phyloP scores from a whole-genome alignment of 2,329 filamentous ascomycete genomes.

The Erysiphe pulchra region DNA sequence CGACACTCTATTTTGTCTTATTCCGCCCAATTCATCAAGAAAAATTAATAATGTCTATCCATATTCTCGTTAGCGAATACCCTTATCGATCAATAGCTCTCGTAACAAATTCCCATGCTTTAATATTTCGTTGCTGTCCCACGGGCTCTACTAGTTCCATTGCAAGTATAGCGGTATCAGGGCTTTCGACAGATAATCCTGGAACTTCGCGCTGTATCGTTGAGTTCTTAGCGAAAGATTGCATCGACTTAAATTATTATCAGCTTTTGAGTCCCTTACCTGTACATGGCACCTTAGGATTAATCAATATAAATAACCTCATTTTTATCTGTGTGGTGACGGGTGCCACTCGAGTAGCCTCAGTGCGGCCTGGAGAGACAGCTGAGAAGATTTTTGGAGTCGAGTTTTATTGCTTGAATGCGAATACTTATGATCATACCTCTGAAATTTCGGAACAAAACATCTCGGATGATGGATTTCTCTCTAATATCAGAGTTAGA shows the following conservation, averaged over 20 bases:
- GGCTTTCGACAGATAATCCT: background rate
- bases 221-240: constrained; percentile 45
- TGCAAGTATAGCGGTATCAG: constrained; percentile 16
- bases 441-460: constrained; percentile 20
- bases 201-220: constrained; percentile 41
- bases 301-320: constrained; percentile 63
- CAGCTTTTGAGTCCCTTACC: constrained; percentile 46
- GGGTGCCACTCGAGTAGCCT: constrained; percentile 51
- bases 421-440: constrained; percentile 61
- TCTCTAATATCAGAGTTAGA: constrained; percentile 30
- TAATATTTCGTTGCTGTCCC: constrained; percentile 61
- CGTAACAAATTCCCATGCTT: constrained; percentile 49
- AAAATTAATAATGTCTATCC: constrained; percentile 11
- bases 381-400: constrained; percentile 69
- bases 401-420: constrained; percentile 82
- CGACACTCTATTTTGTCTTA: too few species aligned
- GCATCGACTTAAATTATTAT: constrained; percentile 48
- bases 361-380: constrained; percentile 63
- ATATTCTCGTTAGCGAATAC: constrained; percentile 40
- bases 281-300: constrained; percentile 63
- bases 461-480: constrained; percentile 16
- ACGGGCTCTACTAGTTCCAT: constrained; percentile 31
- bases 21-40: too few species aligned
- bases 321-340: constrained; percentile 83
- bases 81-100: constrained; percentile 74